phyloP scores from a whole-genome alignment of 2,329 filamentous ascomycete genomes.

The Lachnellula hyalina region DNA sequence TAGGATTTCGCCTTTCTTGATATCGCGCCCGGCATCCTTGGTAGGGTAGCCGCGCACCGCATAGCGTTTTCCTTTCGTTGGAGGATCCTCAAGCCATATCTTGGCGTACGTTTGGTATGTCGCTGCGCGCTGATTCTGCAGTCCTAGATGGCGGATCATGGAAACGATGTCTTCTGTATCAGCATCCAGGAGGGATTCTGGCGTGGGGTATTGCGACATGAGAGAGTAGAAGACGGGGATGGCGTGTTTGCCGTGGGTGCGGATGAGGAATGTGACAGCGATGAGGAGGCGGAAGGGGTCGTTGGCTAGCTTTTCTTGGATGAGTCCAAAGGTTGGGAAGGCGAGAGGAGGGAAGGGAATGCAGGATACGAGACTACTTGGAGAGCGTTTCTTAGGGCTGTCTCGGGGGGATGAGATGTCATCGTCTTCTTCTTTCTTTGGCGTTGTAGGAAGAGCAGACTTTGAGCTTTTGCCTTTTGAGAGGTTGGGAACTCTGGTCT shows the following conservation, averaged over 20 bases:
- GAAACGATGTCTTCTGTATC: conserved; percentile 49
- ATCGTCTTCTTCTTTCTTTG: conserved; percentile 3
- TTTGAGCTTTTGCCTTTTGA: not conserved
- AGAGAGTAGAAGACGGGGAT: conserved; percentile 71
- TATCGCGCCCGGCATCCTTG: conserved; percentile 42
- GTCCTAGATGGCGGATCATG: conserved; percentile 65
- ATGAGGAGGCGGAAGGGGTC: conserved; percentile 78
- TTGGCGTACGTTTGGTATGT: conserved; percentile 67
- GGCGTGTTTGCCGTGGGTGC: conserved; percentile 67
- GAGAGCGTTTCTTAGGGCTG: conserved; percentile 16
- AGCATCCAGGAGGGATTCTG: conserved; percentile 55
- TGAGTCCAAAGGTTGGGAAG: conserved; percentile 63
- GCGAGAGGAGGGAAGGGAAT: conserved; percentile 65
- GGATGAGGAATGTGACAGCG: conserved; percentile 79
- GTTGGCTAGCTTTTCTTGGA: conserved; percentile 73
- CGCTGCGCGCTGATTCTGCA: conserved; percentile 61
- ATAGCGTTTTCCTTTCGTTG: conserved; percentile 51
- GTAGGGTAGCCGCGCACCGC: conserved; percentile 51
- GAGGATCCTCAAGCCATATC: conserved; percentile 61
- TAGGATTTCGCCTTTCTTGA: conserved; percentile 42
- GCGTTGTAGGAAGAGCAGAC: not conserved
- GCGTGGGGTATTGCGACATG: conserved; percentile 62
- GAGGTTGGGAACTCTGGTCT: conserved; percentile 4
- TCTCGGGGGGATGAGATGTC: not conserved
- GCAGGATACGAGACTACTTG: conserved; percentile 38